Base-by-base conservation (phyloP, 371 early-diverging fungal species). In the Apophysomyces sp. region DNA sequence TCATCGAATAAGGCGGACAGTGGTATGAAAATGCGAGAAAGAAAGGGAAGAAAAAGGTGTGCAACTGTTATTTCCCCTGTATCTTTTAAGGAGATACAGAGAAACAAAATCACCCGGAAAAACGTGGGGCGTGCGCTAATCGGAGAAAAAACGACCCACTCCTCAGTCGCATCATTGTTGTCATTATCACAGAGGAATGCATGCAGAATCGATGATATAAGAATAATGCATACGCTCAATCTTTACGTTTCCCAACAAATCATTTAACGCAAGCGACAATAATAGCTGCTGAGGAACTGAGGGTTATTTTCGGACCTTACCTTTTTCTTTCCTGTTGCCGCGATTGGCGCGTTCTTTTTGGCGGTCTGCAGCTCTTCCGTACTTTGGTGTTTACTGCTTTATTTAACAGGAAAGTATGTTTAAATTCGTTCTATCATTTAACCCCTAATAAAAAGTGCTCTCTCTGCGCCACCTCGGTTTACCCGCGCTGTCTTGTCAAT, bases 401-500 rank as follows among this genome's bases (percentile, higher is more conserved):
- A 11, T 37, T n/a, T n/a, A 37, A 44, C 8, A 44, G 49, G 4
- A 21, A 44, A 44, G 9, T 16, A 21, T 3, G 21, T 21, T 18
- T 7, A 21, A 44, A 44, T 21, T 21, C 21, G 49, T 21, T 44
- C 49, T 44, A 44, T 44, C 49, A 21, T 62, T 60, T 80, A 83
- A 58, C 80, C 84, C 70, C 84, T 70, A 73, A 83, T 83, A 65
- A 68, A 76, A 55, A 83, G 75, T 8, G 79, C 72, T 60, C 77
- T 78, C 55, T 83, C 84, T 34, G 71, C 59, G 29, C 71, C 78
- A 21, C 63, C 52, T 44, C 81, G 69, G 55, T 72, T 78, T 62
- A 68, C 74, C 53, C 82, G 79, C 18, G 77, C 71, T 28, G 70
- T 74, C 67, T 79, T 80, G 67, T 90, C 92, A 40, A 85, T 65